phyloP scores from a whole-genome alignment of 192 early-diverging fungal species.

The Coemansia sp. region DNA sequence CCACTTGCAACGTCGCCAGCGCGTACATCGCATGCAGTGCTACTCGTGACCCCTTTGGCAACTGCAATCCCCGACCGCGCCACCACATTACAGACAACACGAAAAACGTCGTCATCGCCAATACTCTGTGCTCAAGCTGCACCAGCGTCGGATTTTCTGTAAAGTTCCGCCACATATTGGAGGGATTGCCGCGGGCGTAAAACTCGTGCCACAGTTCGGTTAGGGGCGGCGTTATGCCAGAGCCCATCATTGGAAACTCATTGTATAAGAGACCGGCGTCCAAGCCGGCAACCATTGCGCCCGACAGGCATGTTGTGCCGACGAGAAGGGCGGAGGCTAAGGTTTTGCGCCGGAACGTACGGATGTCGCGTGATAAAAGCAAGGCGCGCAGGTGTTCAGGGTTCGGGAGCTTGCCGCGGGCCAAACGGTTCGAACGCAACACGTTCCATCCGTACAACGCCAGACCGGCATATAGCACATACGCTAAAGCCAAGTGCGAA shows the following conservation, averaged over 20 bases:
- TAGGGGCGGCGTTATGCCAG: constrained; percentile 72
- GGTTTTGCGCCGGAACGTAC: constrained; percentile 53
- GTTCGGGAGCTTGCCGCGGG: constrained; percentile 52
- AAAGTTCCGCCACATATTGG: constrained; percentile 76
- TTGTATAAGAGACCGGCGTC: constrained; percentile 97
- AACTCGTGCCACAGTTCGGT: constrained; percentile 58
- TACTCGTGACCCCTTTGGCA: constrained; percentile 66
- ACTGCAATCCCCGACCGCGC: constrained; percentile 65
- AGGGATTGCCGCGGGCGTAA: constrained; percentile 33
- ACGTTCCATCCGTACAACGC: constrained; percentile 78
- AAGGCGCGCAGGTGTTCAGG: constrained; percentile 63
- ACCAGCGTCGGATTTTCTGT: constrained; percentile 93
- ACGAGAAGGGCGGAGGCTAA: constrained; percentile 58
- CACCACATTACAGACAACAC: constrained; percentile 73
- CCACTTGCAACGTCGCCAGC: constrained; percentile 72
- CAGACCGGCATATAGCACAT: constrained; percentile 80
- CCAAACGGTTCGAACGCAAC: constrained; percentile 67
- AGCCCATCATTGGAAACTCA: constrained; percentile 95
- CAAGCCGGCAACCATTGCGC: constrained; percentile 93
- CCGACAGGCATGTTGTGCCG: constrained; percentile 84
- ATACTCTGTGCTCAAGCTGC: constrained; percentile 91
- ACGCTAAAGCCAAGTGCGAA: constrained; percentile 85
- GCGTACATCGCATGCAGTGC: constrained; percentile 77
- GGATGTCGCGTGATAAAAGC: constrained; percentile 60
- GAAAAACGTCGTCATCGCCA: constrained; percentile 82